A percentile compares a stretch with the other conserved stretches of the same genome.
These are phyloP conservation scores for Circinella umbellata DNA, from an alignment of 371 early-diverging fungal species.

Conservation along the genomic window DNA sequence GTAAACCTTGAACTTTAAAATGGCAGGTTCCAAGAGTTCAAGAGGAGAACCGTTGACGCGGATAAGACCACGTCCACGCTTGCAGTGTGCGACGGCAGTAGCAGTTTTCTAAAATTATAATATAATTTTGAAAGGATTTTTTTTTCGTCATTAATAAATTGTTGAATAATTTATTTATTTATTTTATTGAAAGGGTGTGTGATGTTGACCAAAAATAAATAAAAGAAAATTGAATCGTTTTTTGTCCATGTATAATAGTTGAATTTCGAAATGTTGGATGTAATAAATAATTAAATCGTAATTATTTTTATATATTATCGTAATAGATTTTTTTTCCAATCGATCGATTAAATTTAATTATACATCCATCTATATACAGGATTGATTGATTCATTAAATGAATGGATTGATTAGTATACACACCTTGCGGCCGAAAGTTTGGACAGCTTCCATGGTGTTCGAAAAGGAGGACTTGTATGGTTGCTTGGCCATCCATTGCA, in stretches of 20 bases:
- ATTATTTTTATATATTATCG: neutral
- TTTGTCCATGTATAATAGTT: no score
- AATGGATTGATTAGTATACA: conserved; percentile 18
- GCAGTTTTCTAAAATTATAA: conserved; percentile 90
- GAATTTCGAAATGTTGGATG: no score
- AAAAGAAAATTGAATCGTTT: conserved; percentile 3
- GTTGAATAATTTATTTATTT: neutral
- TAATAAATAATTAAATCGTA: neutral
- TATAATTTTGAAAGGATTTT: neutral
- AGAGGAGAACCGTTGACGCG: conserved; percentile 97
- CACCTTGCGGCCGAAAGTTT: conserved; percentile 46
- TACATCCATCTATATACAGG: conserved; percentile 1
- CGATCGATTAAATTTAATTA: neutral
- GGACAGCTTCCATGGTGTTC: conserved; percentile 39
- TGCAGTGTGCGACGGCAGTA: conserved; percentile 97
- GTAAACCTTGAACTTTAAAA: conserved; percentile 95
- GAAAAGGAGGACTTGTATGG: neutral
- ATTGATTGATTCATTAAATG: neutral
- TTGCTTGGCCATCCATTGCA: neutral
- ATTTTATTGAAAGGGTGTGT: no score
- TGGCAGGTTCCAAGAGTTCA: conserved; percentile 92
- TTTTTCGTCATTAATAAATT: neutral
- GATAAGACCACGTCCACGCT: conserved; percentile 93
- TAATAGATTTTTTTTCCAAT: neutral
- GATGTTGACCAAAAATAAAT: no score